phyloP scores from a whole-genome alignment of 139 green algal species.

The Picochlorum sp. region DNA sequence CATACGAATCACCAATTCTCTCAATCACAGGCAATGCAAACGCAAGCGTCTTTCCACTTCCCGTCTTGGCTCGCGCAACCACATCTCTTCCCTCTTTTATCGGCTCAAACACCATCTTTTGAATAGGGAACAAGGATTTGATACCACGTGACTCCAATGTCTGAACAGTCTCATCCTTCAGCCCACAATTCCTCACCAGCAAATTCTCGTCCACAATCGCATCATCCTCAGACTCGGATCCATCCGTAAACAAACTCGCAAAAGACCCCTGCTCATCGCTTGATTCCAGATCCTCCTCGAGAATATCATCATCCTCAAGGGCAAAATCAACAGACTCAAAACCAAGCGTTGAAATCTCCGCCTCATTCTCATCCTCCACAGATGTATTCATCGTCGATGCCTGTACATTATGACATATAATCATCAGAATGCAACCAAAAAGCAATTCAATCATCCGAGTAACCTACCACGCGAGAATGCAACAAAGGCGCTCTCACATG shows the following conservation, averaged over 20 bases:
- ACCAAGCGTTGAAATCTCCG: too few relatives aligned
- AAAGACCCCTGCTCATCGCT: conserved; percentile 12
- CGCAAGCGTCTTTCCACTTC: conserved; percentile 95
- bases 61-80: conserved; percentile 88
- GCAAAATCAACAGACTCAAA: conserved; percentile 1
- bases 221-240: conserved; percentile 16
- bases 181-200: conserved; percentile 57
- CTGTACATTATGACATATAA: too few relatives aligned
- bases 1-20: conserved; percentile 55
- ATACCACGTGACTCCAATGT: conserved; percentile 65
- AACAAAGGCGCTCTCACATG: too few relatives aligned
- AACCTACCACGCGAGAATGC: too few relatives aligned
- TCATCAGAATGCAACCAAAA: too few relatives aligned
- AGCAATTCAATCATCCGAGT: too few relatives aligned
- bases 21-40: conserved; percentile 97
- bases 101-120: conserved; percentile 67
- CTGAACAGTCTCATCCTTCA: conserved; percentile 49
- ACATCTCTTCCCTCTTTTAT: conserved; percentile 76
- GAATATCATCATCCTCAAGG: not conserved
- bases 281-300: not conserved
- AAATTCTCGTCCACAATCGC: conserved; percentile 36
- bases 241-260: conserved; percentile 30
- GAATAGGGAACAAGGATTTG: conserved; percentile 72
- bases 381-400: too few relatives aligned
- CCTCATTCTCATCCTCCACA: too few relatives aligned